Percentiles rank a stretch among this genome's conserved stretches.
These are phyloP conservation scores for Vigna angularis DNA, from an alignment of 306 rosid species.

Conservation along the genomic window DNA sequence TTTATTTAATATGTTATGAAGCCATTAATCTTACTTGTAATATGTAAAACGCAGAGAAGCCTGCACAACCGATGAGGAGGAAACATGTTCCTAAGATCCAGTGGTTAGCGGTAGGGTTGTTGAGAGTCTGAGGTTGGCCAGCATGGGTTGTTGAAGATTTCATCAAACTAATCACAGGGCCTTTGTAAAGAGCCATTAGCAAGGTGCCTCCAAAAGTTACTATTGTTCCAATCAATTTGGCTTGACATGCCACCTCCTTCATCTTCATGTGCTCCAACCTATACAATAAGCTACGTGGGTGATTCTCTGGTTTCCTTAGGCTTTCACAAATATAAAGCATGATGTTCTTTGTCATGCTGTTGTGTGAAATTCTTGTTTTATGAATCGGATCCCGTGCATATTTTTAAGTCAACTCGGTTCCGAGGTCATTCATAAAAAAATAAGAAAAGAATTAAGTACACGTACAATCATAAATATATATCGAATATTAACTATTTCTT, in stretches of 20 bases:
- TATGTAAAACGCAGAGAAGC: conserved; percentile 66
- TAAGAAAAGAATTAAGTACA: neutral
- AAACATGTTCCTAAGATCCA: conserved; percentile 67
- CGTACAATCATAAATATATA: neutral
- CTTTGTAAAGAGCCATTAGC: conserved; percentile 81
- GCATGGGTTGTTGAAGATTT: conserved; percentile 18
- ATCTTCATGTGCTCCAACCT: conserved; percentile 72
- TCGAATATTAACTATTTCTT: neutral
- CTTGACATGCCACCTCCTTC: conserved; percentile 65
- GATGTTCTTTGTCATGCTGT: neutral
- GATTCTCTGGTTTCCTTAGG: neutral
- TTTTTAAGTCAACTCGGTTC: neutral
- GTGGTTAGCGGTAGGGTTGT: conserved; percentile 39
- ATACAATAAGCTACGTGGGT: neutral
- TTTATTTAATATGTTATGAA: neutral
- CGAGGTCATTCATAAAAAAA: neutral
- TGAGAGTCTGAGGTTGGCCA: conserved; percentile 28
- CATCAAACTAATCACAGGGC: conserved; percentile 53
- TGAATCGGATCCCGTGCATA: neutral
- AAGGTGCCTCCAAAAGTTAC: conserved; percentile 80
- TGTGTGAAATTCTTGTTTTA: neutral
- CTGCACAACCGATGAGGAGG: conserved; percentile 69
- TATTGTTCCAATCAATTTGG: conserved; percentile 74
- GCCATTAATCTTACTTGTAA: neutral
- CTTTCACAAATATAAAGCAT: neutral